These are phyloP conservation scores for Didymella segeticola DNA, from an alignment of 2,329 filamentous ascomycete species.

Conservation along the genomic window DNA sequence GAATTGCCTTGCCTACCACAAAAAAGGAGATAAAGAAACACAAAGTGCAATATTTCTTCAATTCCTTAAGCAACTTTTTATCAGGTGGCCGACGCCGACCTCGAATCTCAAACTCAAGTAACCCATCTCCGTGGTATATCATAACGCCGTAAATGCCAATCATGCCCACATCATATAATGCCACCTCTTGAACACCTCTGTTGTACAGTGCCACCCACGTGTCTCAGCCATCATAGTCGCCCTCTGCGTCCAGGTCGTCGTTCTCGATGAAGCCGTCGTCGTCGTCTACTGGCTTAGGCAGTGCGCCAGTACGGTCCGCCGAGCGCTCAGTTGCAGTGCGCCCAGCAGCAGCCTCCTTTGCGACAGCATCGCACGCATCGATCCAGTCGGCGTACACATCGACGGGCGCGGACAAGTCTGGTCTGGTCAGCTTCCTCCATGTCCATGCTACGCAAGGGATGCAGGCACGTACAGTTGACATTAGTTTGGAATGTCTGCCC, in stretches of 20 bases:
- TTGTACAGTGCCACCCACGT: slow-evolving; percentile 17
- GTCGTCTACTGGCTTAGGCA: slow-evolving; percentile 35
- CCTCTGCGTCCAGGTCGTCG: slow-evolving; percentile 49
- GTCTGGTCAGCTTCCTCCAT: slow-evolving; percentile 22
- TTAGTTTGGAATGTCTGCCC: slow-evolving; percentile 91
- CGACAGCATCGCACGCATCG: slow-evolving; percentile 83
- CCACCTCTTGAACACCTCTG: slow-evolving; percentile 24
- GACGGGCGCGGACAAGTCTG: slow-evolving; percentile 87
- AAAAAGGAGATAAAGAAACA: neutral
- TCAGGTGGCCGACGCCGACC: slow-evolving; percentile 1
- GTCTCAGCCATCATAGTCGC: slow-evolving; percentile 42
- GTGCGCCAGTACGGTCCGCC: slow-evolving; percentile 34
- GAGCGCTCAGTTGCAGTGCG: slow-evolving; percentile 35
- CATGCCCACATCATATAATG: slow-evolving; percentile 16
- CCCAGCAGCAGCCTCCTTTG: slow-evolving; percentile 63
- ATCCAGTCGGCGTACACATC: slow-evolving; percentile 99
- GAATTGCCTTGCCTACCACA: neutral
- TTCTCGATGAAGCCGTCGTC: slow-evolving; percentile 49
- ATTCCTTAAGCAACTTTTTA: slow-evolving; percentile 6
- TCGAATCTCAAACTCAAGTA: slow-evolving; percentile 12
- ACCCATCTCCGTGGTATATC: slow-evolving; percentile 29
- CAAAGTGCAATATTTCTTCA: neutral
- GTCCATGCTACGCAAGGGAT: neutral
- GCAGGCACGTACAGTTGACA: slow-evolving; percentile 83
- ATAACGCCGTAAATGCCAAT: slow-evolving; percentile 35